Evolutionary conservation across 2,329 filamentous ascomycete species (phyloP).

Genomic region (Colletotrichum melonis): DNA sequence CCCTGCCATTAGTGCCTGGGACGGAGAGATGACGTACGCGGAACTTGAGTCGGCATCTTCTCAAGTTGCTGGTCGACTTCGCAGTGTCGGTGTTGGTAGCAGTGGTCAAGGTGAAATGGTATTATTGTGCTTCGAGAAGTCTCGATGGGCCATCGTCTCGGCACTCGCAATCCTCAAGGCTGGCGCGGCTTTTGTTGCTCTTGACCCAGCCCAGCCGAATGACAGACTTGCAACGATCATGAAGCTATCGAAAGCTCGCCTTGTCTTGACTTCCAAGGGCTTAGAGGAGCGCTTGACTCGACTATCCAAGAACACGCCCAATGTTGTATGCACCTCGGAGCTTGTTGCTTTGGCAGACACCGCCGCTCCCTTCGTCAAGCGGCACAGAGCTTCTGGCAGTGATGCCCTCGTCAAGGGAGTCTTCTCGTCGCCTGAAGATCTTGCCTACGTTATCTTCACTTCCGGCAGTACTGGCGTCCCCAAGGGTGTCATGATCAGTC

Average conservation of each 20-base stretch:
- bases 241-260: not conserved
- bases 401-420: not conserved
- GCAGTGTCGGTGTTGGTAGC: not conserved
- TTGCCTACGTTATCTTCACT: not conserved
- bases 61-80: constrained; percentile 13
- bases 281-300: not conserved
- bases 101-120: not conserved
- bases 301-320: not conserved
- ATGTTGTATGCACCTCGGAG: not conserved
- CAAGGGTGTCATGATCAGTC: not conserved
- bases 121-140: constrained; percentile 12
- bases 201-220: constrained; percentile 10
- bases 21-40: constrained; percentile 44
- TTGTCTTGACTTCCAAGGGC: not conserved
- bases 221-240: not conserved
- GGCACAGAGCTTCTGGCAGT: not conserved
- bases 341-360: not conserved
- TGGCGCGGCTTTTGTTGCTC: constrained; percentile 29
- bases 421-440: not conserved
- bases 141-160: constrained; percentile 34
- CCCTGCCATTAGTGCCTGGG: constrained; percentile 43
- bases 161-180: constrained; percentile 37
- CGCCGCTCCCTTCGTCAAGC: not conserved
- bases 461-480: not conserved
- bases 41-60: constrained; percentile 37